These are phyloP conservation scores for Daedaleopsis nitida DNA, from an alignment of 768 basidiomycete species.

Conservation along the genomic window DNA sequence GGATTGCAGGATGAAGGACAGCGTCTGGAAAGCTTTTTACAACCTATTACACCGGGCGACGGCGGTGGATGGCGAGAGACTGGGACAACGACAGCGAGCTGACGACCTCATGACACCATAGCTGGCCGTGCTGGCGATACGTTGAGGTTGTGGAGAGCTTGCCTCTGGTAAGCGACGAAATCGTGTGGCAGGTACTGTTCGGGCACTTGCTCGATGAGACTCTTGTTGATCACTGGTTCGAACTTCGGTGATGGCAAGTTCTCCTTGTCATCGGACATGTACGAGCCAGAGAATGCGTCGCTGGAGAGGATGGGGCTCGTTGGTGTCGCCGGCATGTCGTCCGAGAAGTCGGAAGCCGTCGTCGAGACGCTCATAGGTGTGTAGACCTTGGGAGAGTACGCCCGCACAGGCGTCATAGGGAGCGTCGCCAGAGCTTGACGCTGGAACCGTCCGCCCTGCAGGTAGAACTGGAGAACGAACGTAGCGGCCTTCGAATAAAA, in stretches of 20 bases:
- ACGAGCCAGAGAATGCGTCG: constrained; percentile 58
- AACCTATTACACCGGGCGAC: constrained; percentile 44
- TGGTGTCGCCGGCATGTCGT: constrained; percentile 84
- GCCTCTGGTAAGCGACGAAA: constrained; percentile 77
- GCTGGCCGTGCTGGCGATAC: constrained; percentile 60
- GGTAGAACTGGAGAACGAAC: constrained; percentile 91
- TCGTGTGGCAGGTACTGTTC: constrained; percentile 83
- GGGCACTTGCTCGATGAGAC: constrained; percentile 63
- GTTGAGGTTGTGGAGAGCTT: constrained; percentile 78
- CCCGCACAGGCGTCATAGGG: constrained; percentile 67
- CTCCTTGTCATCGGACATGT: constrained; percentile 79
- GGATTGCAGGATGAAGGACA: constrained; percentile 26
- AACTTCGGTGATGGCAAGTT: constrained; percentile 65
- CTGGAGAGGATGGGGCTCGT: constrained; percentile 63
- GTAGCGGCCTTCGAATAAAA: constrained; percentile 97
- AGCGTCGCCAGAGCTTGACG: constrained; percentile 49
- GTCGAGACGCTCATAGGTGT: constrained; percentile 80
- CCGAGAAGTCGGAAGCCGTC: constrained; percentile 72
- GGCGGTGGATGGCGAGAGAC: constrained; percentile 20
- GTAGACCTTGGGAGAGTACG: constrained; percentile 50
- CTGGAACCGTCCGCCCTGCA: constrained; percentile 79
- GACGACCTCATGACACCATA: constrained; percentile 55
- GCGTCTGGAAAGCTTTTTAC: constrained; percentile 44
- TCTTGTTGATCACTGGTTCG: constrained; percentile 74
- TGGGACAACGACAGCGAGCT: constrained; percentile 12